phyloP scores from a whole-genome alignment of 140 eudicot genomes.

The Stevia rebaudiana region DNA sequence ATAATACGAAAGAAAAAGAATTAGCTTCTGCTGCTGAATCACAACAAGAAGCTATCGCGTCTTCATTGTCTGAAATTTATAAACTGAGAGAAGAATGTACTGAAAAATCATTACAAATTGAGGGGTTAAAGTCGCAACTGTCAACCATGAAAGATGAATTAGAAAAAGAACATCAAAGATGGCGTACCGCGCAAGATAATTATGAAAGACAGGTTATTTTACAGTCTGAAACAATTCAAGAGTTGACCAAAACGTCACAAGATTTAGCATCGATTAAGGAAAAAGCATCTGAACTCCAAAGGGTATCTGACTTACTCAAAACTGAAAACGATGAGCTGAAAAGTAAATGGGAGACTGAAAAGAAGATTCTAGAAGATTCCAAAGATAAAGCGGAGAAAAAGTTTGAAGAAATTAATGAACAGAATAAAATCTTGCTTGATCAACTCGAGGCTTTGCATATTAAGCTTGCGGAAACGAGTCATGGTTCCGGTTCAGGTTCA shows the following conservation, averaged over 20 bases:
- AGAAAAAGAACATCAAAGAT: conserved; percentile 67
- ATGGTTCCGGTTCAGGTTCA: conserved; percentile 26
- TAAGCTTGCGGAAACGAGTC: conserved; percentile 39
- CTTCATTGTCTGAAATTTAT: conserved; percentile 49
- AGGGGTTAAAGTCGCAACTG: conserved; percentile 51
- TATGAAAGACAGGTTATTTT: conserved; percentile 94
- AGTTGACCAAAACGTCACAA: conserved; percentile 87
- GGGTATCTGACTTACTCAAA: conserved; percentile 40
- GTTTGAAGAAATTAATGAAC: conserved; percentile 64
- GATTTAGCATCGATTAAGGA: conserved; percentile 36
- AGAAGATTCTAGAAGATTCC: conserved; percentile 43
- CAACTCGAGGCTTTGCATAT: conserved; percentile 89
- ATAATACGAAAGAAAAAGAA: conserved; percentile 52
- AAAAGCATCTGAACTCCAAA: conserved; percentile 64
- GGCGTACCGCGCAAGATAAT: conserved; percentile 75
- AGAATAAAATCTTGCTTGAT: conserved; percentile 69
- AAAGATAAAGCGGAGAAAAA: conserved; percentile 63
- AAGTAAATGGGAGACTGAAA: conserved; percentile 74
- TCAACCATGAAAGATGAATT: conserved; percentile 56
- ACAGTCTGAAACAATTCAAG: conserved; percentile 91
- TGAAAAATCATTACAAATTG: conserved; percentile 37
- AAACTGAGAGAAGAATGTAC: conserved; percentile 54
- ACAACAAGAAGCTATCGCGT: conserved; percentile 65
- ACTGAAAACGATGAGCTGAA: conserved; percentile 66
- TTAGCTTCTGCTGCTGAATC: conserved; percentile 56